Evolutionary conservation across 805 yeast genomes (phyloP), one percentile per base, ranked within the genome.

Genomic region (Candida alai): DNA sequence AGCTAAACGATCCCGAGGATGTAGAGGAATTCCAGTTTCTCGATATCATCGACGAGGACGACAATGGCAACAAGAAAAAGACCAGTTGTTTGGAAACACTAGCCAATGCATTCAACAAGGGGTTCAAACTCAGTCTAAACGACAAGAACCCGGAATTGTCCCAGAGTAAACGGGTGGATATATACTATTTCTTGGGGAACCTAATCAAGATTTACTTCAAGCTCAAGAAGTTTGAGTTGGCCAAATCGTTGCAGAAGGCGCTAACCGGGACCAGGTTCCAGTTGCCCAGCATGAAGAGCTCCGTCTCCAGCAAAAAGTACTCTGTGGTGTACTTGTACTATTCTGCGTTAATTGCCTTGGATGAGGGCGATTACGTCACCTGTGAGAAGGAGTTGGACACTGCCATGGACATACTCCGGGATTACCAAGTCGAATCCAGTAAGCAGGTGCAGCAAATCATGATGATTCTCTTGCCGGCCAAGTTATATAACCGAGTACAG

Each of bases 51-150:
- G 28, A 65, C 50, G 35, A 40, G 4, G 32, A 30, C 2, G 30
- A 28, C 11, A 18, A 52, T 24, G 57, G 56, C 3, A 19, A 25
- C 29, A 33, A 39, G 17, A 28, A 37, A 8, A 42, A 58, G 10
- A 36, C 44, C 11, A 42, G 60, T 14, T 43, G 57, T 4, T 42
- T 73, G 39, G 84, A 78, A 37, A 66, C 64, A 28, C 71, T 84
- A 26, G 80, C 85, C 0, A 64, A 78, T 40, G 69, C 80, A 2
- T 67, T 87, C 35, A 87, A 86, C 54, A 70, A 77, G 40, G 74
- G 89, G 5, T 83, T 86, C 60, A 84, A 82, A 38, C 52, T 83
- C 4, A 84, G 95, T 42, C 63, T 88, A 28, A 84, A 84, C 42
- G 96, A 88, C 56, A 71, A 89, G 38, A 78, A 77, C 40, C 72